Evolutionary conservation across 192 early-diverging fungal genomes (phyloP), one percentile per base, ranked within the genome.

Genomic region (Anaeromyces robustus): DNA sequence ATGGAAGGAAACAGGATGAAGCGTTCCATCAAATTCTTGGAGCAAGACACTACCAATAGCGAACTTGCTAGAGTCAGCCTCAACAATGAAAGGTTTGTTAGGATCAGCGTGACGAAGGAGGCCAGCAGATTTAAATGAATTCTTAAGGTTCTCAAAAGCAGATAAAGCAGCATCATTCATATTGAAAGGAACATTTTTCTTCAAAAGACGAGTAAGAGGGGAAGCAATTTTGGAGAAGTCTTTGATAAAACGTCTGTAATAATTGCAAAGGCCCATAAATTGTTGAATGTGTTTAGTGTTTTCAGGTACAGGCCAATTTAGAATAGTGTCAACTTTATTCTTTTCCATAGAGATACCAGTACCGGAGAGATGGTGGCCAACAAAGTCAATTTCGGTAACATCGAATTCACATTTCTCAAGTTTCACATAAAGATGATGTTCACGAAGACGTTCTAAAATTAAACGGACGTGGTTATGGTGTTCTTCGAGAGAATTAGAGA

Each of bases 201-300:
- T 82, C 0, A 84, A 28, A 0, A 88, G 77, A 0, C 31, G 29
- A 0, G 84, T 86, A 0, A 87, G 29, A 7, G 85, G 83, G 4
- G 32, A 14, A 0, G 81, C 81, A 17, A 85, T 78, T 29, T 81
- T 78, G 12, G 86, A 82, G 43, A 82, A 89, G 16, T 86, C 80
- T 11, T 78, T 26, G 0, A 86, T 77, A 78, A 86, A 87, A 16
- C 81, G 78, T 9, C 82, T 77, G 59, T 86, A 87, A 41, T 80
- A 87, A 26, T 82, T 86, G 4, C 83, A 77, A 14, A 84, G 29
- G 0, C 87, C 87, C 0, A 86, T 52, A 77, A 89, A 87, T 0
- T 77, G 26, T 12, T 80, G 79, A 0, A 89, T 12, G 12, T 86
- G 82, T 11, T 29, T 68, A 0, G 78, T 30, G 68, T 78, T 80